Conservation (phyloP, 768 basidiomycete species). For the Leccinum incarnatum region DNA sequence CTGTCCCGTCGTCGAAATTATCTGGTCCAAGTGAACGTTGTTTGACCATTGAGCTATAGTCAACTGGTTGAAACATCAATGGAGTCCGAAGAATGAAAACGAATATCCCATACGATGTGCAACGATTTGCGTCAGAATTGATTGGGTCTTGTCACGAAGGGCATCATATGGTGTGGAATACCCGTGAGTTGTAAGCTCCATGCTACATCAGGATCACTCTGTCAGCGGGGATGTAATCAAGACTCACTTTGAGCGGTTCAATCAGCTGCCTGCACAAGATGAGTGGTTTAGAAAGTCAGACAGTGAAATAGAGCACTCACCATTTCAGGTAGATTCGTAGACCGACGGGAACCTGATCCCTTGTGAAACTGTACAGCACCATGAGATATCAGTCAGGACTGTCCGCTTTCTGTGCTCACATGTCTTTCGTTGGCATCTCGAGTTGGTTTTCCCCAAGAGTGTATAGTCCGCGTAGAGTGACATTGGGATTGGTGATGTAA, state of each 20-base stretch:
- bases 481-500: slow-evolving; percentile 79
- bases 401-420: slow-evolving; percentile 42
- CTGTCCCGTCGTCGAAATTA: slow-evolving; percentile 65
- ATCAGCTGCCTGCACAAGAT: slow-evolving; percentile 41
- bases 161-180: slow-evolving; percentile 83
- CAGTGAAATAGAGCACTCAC: slow-evolving; percentile 31
- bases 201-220: slow-evolving; percentile 38
- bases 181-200: slow-evolving; percentile 76
- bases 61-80: slow-evolving; percentile 32
- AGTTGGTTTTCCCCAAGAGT: slow-evolving; percentile 82
- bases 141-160: slow-evolving; percentile 78
- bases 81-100: not conserved
- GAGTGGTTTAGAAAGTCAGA: not conserved
- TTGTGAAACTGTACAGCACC: slow-evolving; percentile 56
- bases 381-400: not conserved
- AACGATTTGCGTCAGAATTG: slow-evolving; percentile 83
- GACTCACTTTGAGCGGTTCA: slow-evolving; percentile 46
- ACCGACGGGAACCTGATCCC: slow-evolving; percentile 84
- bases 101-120: slow-evolving; percentile 56
- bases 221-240: slow-evolving; percentile 1
- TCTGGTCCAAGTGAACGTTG: slow-evolving; percentile 78
- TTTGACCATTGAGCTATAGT: slow-evolving; percentile 67
- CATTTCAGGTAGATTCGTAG: slow-evolving; percentile 84
- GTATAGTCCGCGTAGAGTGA: slow-evolving; percentile 76
- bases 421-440: slow-evolving; percentile 87